Evolutionary conservation across 164 flowering plant species (phyloP).

Genomic region (Umbellularia californica): DNA sequence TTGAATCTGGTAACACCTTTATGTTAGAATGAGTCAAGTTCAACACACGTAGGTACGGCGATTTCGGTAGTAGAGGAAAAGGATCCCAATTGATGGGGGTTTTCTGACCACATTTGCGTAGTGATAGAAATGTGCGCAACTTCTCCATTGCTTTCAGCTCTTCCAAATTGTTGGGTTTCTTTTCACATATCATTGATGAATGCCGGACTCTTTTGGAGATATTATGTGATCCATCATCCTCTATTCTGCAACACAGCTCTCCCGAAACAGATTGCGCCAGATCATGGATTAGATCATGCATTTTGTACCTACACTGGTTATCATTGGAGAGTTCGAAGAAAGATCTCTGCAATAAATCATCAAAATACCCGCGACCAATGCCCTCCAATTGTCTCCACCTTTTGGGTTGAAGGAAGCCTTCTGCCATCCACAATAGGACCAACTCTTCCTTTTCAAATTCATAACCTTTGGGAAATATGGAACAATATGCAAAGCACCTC

Average conservation of each 20-base stretch:
- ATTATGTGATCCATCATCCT: no score
- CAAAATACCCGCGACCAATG: conserved; percentile 6
- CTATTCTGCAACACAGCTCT: no score
- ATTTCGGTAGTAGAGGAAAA: no score
- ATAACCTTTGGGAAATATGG: conserved; percentile 19
- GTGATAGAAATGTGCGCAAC: no score
- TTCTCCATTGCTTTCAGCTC: no score
- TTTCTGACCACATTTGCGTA: no score
- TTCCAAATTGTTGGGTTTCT: no score
- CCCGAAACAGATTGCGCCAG: no score
- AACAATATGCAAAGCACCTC: conserved; percentile 20
- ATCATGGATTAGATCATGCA: conserved; percentile 2
- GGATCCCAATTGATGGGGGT: no score
- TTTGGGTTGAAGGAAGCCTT: conserved; percentile 6
- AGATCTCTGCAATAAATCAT: conserved; percentile 13
- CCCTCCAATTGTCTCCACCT: conserved; percentile 5
- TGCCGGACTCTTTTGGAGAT: no score
- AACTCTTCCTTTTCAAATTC: conserved; percentile 7
- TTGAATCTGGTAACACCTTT: not conserved
- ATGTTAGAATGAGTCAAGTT: not conserved
- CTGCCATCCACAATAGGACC: conserved; percentile 18
- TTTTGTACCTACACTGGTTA: not conserved
- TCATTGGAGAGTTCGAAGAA: conserved; percentile 3
- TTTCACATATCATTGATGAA: no score
- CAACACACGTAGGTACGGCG: not conserved